Percentiles rank a stretch among this genome's conserved stretches.
Evolutionary conservation across 495 filamentous ascomycete genomes (phyloP).

Genomic region (Trichoderma asperelloides): DNA sequence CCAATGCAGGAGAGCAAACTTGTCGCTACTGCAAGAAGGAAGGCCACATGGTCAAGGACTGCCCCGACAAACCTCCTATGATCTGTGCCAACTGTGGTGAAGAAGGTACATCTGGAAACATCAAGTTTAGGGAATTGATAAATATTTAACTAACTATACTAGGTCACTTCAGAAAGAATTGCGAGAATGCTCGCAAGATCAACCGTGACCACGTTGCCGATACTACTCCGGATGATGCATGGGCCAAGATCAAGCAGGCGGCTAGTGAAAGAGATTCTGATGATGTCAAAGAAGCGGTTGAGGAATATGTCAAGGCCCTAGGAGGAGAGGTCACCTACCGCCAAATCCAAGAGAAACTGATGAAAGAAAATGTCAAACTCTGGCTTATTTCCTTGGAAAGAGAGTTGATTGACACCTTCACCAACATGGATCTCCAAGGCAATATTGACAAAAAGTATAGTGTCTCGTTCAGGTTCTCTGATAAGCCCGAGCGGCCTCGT

Average conservation of each 20-base stretch:
- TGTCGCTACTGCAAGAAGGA: constrained; percentile 37
- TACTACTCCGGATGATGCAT: constrained; percentile 55
- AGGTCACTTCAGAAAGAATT: constrained; percentile 61
- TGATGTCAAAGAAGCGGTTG: constrained; percentile 62
- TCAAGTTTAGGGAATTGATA: background rate
- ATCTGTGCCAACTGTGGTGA: constrained; percentile 68
- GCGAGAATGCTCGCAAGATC: constrained; percentile 60
- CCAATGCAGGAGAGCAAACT: constrained; percentile 26
- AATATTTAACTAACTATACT: constrained; percentile 8
- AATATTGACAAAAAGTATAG: constrained; percentile 65
- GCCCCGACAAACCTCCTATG: constrained; percentile 53
- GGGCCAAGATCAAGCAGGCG: constrained; percentile 56
- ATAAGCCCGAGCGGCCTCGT: constrained; percentile 55
- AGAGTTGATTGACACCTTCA: constrained; percentile 50
- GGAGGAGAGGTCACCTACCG: constrained; percentile 46
- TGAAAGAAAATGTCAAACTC: constrained; percentile 48
- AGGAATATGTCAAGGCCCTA: constrained; percentile 62
- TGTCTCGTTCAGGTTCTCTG: constrained; percentile 57
- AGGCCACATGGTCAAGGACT: constrained; percentile 57
- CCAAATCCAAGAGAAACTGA: constrained; percentile 69
- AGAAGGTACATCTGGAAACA: constrained; percentile 45
- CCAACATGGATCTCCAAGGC: constrained; percentile 77
- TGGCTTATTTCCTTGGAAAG: constrained; percentile 73
- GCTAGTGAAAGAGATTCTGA: constrained; percentile 58
- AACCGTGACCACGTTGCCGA: constrained; percentile 53